Base-by-base conservation (phyloP, 441 rosid genomes). In the Isatis lusitanica region DNA sequence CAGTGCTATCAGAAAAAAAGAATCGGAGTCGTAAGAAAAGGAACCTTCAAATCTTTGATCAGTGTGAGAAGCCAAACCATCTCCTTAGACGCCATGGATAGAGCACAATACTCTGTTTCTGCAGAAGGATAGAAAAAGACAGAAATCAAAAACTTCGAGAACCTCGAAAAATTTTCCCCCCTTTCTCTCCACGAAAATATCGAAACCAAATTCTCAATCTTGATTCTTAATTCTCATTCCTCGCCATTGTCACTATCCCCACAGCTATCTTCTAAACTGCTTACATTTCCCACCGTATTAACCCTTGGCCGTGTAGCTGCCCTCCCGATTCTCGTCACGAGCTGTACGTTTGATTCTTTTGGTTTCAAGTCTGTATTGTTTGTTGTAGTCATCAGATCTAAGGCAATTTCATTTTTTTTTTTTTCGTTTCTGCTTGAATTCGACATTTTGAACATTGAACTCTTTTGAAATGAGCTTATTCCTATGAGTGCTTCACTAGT, bases 261-360 rank as follows among this genome's bases (percentile, higher is more conserved):
- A 9, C 70, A 79, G 2, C 65, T 80, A 1, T 78, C 77, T 69
- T 71, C 86, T 63, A 89, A 90, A 80, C 81, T 94, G 48, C 88
- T 92, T 55, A 92, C 97, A 11, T 77, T 92, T 79, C 99, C 99
- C 2, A 92, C 98, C 42, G 73, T 95, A 48, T 84, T 95, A 77
- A 95, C 99, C 50, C 92, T 95, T 57, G 98, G 88, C 42, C 98
- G 99, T 50, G 94, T 95, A 44, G 90, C 87, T 50, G 93, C 97
- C 50, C 94, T 95, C 68, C 99, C 99, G 33, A 83, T 95, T 70
- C 87, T 95, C 39, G 66, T 95, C 68, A 66, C 83, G 66, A 85
- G n/a, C n/a, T n/a, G 99, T 95, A 82, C 50, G 91, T 80, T 67
- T 21, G 12, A n/a, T 9, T 40, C 18, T 48, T 15, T 52, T 10